Conservation (phyloP, 1,284 basidiomycete genomes). For the Butyriboletus appendiculatus region DNA sequence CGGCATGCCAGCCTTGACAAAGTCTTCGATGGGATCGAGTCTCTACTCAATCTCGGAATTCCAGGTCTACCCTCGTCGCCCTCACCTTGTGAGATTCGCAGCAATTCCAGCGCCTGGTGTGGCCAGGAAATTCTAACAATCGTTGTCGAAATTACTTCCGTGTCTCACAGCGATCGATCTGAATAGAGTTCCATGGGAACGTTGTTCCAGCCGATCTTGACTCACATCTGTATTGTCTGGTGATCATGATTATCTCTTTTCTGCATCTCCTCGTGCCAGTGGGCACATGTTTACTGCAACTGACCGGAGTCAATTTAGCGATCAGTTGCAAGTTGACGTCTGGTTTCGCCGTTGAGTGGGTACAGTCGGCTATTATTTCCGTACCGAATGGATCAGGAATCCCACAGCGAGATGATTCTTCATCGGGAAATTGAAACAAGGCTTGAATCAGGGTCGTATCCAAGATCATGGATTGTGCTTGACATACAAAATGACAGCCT, state of each 20-base stretch:
- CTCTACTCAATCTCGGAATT: not conserved
- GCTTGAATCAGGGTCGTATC: not conserved
- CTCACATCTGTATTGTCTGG: not conserved
- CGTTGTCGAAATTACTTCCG: not conserved
- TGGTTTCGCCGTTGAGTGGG: not conserved
- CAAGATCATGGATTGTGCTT: no score
- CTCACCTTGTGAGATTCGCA: not conserved
- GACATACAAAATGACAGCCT: not conserved
- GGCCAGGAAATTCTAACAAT: not conserved
- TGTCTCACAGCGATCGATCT: not conserved
- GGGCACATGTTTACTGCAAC: not conserved
- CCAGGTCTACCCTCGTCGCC: not conserved
- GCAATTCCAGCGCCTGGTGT: no score
- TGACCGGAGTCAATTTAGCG: not conserved
- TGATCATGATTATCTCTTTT: not conserved
- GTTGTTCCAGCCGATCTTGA: not conserved
- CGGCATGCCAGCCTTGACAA: no score
- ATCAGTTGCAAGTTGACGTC: conserved; percentile 16
- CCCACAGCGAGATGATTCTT: not conserved
- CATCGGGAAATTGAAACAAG: conserved; percentile 1
- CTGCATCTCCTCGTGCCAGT: not conserved
- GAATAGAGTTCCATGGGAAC: no score
- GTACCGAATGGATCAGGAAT: not conserved
- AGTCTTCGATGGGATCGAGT: not conserved
- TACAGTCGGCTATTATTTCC: not conserved